These are phyloP conservation scores for Xylaria sp. DNA, from an alignment of 2,329 filamentous ascomycete genomes.

Conservation along the genomic window DNA sequence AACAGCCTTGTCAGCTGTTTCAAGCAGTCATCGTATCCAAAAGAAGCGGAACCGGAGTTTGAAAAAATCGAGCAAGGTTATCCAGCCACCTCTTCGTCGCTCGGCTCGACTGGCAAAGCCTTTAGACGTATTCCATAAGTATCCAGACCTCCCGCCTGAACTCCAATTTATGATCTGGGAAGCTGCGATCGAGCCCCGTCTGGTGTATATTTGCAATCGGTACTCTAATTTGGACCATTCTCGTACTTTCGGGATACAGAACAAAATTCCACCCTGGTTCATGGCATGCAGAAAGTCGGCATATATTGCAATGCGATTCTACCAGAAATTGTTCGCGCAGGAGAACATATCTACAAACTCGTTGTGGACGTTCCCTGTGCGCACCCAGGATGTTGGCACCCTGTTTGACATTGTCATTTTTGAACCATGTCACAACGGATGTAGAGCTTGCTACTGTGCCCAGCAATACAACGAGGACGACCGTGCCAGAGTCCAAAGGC, in stretches of 20 bases:
- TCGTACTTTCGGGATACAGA: conserved; percentile 40
- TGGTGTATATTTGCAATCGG: conserved; percentile 48
- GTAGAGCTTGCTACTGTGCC: conserved; percentile 46
- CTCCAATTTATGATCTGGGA: conserved; percentile 49
- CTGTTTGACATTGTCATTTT: conserved; percentile 46
- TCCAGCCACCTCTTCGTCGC: conserved; percentile 42
- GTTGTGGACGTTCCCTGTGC: conserved; percentile 7
- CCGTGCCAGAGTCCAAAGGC: conserved; percentile 41
- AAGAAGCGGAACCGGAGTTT: conserved; percentile 24
- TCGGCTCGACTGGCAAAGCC: conserved; percentile 47
- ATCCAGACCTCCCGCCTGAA: conserved; percentile 43
- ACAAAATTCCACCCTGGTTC: conserved; percentile 45
- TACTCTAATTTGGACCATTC: conserved; percentile 28
- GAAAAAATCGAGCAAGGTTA: not conserved
- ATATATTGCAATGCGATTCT: conserved; percentile 40
- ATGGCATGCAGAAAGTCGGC: conserved; percentile 39
- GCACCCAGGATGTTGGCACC: conserved; percentile 41
- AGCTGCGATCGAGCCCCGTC: conserved; percentile 43
- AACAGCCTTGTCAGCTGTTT: conserved; percentile 8
- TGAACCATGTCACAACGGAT: conserved; percentile 48
- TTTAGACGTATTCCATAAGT: conserved; percentile 46
- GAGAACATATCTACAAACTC: not conserved
- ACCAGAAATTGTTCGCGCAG: conserved; percentile 42
- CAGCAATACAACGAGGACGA: conserved; percentile 45
- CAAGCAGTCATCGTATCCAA: conserved; percentile 22